Base-by-base conservation (phyloP, 1,284 basidiomycete species). In the Omphalotus olearius region DNA sequence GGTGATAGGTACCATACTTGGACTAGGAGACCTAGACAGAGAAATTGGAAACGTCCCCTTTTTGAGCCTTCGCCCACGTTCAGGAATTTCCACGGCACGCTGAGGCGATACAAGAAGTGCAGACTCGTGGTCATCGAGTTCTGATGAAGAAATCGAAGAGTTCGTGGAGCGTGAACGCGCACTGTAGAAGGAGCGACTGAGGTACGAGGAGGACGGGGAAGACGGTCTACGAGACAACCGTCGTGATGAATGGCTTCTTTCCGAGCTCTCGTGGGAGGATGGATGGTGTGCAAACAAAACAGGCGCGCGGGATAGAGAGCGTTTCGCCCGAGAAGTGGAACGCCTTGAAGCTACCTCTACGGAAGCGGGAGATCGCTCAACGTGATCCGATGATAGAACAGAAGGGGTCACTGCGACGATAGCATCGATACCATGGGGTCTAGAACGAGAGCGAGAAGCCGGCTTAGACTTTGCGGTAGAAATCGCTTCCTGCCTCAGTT, bases 251-350 rank as follows among this genome's bases (percentile, higher is more conserved):
- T 18, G 36, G 18, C n/a, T 26, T 40, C 26, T 38, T 14, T 48
- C 50, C 4, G 61, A 59, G 40, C 69, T 69, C 44, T 70, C 61
- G 3, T 63, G 62, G 6, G 69, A 69, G 14, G 66, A 23, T 57
- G 3, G 69, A 66, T 44, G 65, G 65, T 3, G 66, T 64, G 18
- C 66, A 66, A 16, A 40, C 1, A 63, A 54, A 9, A 65, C 58
- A 23, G 77, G 76, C 2, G 70, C 66, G 16, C 74, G 62, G 13
- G 75, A 78, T 40, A 69, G 58, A 1, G 76, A 78, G 28, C 77
- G 69, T 51, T 68, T 58, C 1, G 62, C 58, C 4, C 70, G 66
- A 6, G 72, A 74, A 9, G 64, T 59, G 7, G 71, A 73, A 20
- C 71, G 64, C 3, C 71, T 61, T 2, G 67, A 65, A 3, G 71